These are phyloP conservation scores for Saccharomycopsis capsularis DNA, from an alignment of 805 yeast genomes.

Conservation along the genomic window DNA sequence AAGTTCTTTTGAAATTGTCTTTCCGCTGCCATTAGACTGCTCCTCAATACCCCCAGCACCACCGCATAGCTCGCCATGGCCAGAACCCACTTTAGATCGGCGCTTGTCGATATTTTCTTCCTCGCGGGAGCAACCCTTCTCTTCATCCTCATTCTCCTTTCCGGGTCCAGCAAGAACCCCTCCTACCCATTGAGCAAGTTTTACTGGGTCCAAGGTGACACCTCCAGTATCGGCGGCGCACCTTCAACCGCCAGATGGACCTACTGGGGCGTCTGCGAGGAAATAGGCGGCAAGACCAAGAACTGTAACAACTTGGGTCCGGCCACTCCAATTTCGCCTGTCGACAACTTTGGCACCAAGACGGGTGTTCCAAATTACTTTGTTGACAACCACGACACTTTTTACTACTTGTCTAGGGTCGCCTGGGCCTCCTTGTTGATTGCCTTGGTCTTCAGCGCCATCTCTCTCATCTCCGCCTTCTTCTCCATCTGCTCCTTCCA, in stretches of 20 bases:
- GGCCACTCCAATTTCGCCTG: constrained; percentile 84
- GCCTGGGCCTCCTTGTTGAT: constrained; percentile 58
- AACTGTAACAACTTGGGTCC: constrained; percentile 52
- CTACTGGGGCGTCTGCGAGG: constrained; percentile 57
- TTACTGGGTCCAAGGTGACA: constrained; percentile 77
- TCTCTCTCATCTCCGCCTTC: constrained; percentile 49
- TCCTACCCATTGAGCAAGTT: constrained; percentile 53
- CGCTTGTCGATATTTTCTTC: constrained; percentile 13
- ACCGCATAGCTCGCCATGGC: too few species aligned
- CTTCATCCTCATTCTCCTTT: constrained; percentile 51
- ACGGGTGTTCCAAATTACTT: constrained; percentile 32
- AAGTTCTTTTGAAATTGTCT: too few species aligned
- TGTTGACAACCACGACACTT: constrained; percentile 39
- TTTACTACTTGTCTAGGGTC: constrained; percentile 61
- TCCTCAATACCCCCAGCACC: too few species aligned
- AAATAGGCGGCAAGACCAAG: constrained; percentile 36
- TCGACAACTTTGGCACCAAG: constrained; percentile 54
- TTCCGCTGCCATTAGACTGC: too few species aligned
- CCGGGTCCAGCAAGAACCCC: constrained; percentile 48
- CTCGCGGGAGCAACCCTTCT: constrained; percentile 31
- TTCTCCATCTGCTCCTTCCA: constrained; percentile 50
- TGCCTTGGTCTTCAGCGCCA: constrained; percentile 54
- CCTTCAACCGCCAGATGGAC: constrained; percentile 65
- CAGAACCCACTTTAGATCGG: constrained; percentile 13
- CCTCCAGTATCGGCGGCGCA: constrained; percentile 42